These are phyloP conservation scores for Blastocystis sp. DNA, from an alignment of 352 stramenopile genomes.

Conservation along the genomic window DNA sequence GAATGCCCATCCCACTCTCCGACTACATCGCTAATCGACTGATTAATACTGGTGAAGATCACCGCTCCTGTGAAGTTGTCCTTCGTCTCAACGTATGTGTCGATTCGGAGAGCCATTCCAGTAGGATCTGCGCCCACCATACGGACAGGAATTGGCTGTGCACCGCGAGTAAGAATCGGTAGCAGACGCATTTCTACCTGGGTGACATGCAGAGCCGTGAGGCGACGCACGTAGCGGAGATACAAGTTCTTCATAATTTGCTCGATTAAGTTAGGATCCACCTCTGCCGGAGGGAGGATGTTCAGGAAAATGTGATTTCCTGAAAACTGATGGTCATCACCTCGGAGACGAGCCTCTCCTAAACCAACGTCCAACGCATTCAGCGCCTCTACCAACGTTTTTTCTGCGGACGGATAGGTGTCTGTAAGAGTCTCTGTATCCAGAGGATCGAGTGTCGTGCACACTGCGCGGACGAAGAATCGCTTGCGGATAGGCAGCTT, in stretches of 20 bases:
- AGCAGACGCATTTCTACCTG: slow-evolving; percentile 96
- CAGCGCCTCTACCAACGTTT: slow-evolving; percentile 93
- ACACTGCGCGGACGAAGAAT: slow-evolving; percentile 94
- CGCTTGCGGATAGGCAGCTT: slow-evolving; percentile 68
- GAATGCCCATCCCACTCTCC: slow-evolving; percentile 87
- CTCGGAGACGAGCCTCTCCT: slow-evolving; percentile 80
- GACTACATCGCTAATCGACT: slow-evolving; percentile 77
- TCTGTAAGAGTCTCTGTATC: slow-evolving; percentile 72
- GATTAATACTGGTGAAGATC: slow-evolving; percentile 69
- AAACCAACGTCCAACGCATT: slow-evolving; percentile 92
- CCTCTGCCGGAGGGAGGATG: slow-evolving; percentile 83
- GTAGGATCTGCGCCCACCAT: slow-evolving; percentile 93
- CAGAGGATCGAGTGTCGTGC: slow-evolving; percentile 68
- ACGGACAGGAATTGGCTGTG: slow-evolving; percentile 86
- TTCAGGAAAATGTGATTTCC: slow-evolving; percentile 99
- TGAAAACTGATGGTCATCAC: slow-evolving; percentile 72
- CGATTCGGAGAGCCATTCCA: slow-evolving; percentile 95
- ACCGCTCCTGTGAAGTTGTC: slow-evolving; percentile 67
- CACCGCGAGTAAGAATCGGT: slow-evolving; percentile 68
- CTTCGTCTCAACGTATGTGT: slow-evolving; percentile 94
- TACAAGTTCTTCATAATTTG: slow-evolving; percentile 81
- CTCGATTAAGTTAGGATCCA: slow-evolving; percentile 90
- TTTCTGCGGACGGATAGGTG: slow-evolving; percentile 83
- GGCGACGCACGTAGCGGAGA: slow-evolving; percentile 77
- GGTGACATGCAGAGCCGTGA: slow-evolving; percentile 83